phyloP scores from a whole-genome alignment of 1,139 yeast genomes.

The Spencermartinsiella ligniputridi region DNA sequence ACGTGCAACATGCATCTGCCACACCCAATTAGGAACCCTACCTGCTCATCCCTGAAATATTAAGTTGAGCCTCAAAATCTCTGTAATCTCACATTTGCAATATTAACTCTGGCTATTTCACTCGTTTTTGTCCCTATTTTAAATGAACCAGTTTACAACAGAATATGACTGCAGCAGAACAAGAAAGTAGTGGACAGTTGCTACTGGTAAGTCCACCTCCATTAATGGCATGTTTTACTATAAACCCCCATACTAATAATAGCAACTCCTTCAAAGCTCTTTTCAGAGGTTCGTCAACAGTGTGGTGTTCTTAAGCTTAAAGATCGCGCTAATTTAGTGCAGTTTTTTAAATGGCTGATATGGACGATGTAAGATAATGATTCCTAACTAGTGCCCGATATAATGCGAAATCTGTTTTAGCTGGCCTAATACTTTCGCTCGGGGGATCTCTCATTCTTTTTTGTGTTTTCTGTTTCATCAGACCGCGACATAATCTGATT shows the following conservation, averaged over 20 bases:
- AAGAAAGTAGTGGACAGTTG: conserved; percentile 17
- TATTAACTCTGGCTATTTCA: background rate
- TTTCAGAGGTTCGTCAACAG: conserved; percentile 20
- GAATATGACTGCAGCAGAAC: too few relatives aligned
- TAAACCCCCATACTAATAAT: conserved; percentile 1
- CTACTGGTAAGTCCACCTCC: conserved; percentile 22
- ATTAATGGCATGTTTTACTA: too few relatives aligned
- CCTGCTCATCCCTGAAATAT: background rate
- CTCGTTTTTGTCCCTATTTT: background rate
- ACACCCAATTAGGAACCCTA: background rate
- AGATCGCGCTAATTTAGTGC: background rate
- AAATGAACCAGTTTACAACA: too few relatives aligned
- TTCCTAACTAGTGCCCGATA: conserved; percentile 22
- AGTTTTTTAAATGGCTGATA: background rate
- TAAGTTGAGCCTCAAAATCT: background rate
- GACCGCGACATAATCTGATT: conserved; percentile 35
- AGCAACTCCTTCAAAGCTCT: conserved; percentile 21
- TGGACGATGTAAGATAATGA: too few relatives aligned
- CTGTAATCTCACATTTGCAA: background rate
- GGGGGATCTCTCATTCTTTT: conserved; percentile 34
- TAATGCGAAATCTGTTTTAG: conserved; percentile 33
- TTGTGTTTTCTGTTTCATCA: conserved; percentile 29
- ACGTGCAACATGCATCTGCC: background rate
- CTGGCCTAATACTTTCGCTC: conserved; percentile 33
- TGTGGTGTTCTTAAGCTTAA: too few relatives aligned